Evolutionary conservation across 2,329 filamentous ascomycete genomes (phyloP), one percentile per base, ranked within the genome.

Genomic region (Aureobasidium sp.): DNA sequence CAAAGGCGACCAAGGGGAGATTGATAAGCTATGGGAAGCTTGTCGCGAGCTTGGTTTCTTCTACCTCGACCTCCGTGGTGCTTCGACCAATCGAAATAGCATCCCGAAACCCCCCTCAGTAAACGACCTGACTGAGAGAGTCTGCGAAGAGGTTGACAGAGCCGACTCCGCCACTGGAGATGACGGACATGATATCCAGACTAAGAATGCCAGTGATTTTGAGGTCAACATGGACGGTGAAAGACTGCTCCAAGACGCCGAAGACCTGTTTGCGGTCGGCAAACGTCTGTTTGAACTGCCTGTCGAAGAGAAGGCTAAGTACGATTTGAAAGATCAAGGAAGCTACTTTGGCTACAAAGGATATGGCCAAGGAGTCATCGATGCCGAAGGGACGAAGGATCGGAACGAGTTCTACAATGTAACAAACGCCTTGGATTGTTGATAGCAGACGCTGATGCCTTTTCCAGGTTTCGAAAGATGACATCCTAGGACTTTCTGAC

Each of bases 341-440:
- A 79, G 75, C 2, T 83, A 82, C 60, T 81, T 79, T 63, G 81
- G 81, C 4, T 81, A 81, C 60, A 69, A 71, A 60, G 66, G 74
- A 0, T 74, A 73, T 37, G 78, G 79, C 2, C 71, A 69, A 31
- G 73, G 73, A 4, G 68, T 78, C 0, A 71, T 80, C 11, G 80
- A 83, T 64, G 69, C 69, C 6, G 62, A 74, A 21, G 81, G 81
- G 0, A 81, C 77, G 6, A 67, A 70, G 27, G 80, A 82, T 63
- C 69, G 76, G 38, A 80, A 81, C 63, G 79, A 83, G 63, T 81
- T 81, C 60, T 82, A 81, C 68, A 82, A 82, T 67, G 75, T 79
- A 63, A 43, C 69, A 10, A n/a, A 33, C 8, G 13, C 17, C 11
- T 50, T 42, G 13, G 19, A 7, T 19, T 0, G 10, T 10, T 13